Conservation (phyloP, 2,329 filamentous ascomycete species). For the Fusarium odoratissimum region DNA sequence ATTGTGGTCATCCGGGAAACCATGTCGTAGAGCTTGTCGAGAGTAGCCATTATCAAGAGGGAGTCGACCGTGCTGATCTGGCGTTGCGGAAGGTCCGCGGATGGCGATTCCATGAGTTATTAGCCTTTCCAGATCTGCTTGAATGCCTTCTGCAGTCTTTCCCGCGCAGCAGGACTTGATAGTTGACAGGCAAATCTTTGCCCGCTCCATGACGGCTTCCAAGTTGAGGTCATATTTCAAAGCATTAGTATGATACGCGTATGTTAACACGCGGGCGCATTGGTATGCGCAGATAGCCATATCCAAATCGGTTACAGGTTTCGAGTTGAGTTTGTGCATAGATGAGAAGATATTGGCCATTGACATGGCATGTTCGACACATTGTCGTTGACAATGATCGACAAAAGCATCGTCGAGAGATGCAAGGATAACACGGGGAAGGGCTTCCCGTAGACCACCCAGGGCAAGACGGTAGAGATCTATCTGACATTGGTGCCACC, state of each 20-base stretch:
- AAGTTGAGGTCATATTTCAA: slow-evolving; percentile 57
- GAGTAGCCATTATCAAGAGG: slow-evolving; percentile 38
- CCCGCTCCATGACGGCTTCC: slow-evolving; percentile 62
- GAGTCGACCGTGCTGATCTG: slow-evolving; percentile 32
- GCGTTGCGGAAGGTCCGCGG: slow-evolving; percentile 34
- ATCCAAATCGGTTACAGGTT: slow-evolving; percentile 66
- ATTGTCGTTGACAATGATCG: slow-evolving; percentile 61
- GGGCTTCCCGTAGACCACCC: slow-evolving; percentile 62
- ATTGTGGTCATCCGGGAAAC: slow-evolving; percentile 46
- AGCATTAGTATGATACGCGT: slow-evolving; percentile 59
- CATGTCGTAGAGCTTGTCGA: slow-evolving; percentile 38
- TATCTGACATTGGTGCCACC: slow-evolving; percentile 69
- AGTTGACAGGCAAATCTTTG: slow-evolving; percentile 62
- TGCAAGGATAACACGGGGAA: slow-evolving; percentile 57
- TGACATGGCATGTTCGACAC: slow-evolving; percentile 64
- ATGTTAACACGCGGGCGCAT: slow-evolving; percentile 64
- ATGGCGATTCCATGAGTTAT: slow-evolving; percentile 58
- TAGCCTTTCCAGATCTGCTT: slow-evolving; percentile 63
- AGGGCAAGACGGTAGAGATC: slow-evolving; percentile 67
- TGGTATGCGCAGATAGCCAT: slow-evolving; percentile 67
- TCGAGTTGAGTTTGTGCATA: slow-evolving; percentile 62
- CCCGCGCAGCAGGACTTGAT: slow-evolving; percentile 64
- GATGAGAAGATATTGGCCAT: slow-evolving; percentile 67
- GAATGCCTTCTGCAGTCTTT: slow-evolving; percentile 61
- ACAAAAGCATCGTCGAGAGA: slow-evolving; percentile 62